Base-by-base conservation (phyloP, 2,329 filamentous ascomycete species). In the Aspergillus caelatus region DNA sequence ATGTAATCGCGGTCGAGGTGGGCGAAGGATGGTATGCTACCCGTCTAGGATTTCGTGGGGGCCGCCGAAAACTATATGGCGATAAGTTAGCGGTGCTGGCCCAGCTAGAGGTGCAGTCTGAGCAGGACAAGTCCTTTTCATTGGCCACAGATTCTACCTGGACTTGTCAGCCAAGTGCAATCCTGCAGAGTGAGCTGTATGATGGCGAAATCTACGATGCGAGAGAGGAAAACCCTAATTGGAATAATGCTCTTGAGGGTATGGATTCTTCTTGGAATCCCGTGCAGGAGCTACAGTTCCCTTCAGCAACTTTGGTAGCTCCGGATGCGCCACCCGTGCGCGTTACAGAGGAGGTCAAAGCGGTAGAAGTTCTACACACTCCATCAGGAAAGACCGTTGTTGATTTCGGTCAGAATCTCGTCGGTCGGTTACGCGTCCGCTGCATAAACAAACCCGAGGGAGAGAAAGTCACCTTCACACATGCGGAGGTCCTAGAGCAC, bases 341-440 rank as follows among this genome's bases (percentile, higher is more conserved):
- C 16, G 69, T 73, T 5, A 73, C 73, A 0, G 70, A 80, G 64
- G 68, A 64, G 34, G 46, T 76, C 39, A 69, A 67, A 26, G 72
- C 77, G 0, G 56, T 64, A 4, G 56, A 71, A 1, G 71, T 78
- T 8, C 70, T 77, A 32, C 68, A 46, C 3, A 77, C 79, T 0
- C 74, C 77, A 0, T 79, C 79, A 0, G 82, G 83, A 5, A 84
- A 84, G 67, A 81, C 75, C 0, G 73, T 87, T 1, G 63, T 88
- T 36, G 85, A 88, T 65, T 87, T 88, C 70, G 85, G 85, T 1
- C 85, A 88, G 68, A 87, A 88, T 66, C 74, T 88, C 0, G 85
- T 87, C 0, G 86, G 86, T 1, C 79, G 79, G 66, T 61, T 86
- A 1, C 73, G 74, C 0, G 67, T 87, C 12, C 76, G 58, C 19